A percentile compares a stretch with the other conserved stretches of the same genome.
These are phyloP conservation scores for Cymbidium sinense DNA, from an alignment of 106 monocot species.

Conservation along the genomic window DNA sequence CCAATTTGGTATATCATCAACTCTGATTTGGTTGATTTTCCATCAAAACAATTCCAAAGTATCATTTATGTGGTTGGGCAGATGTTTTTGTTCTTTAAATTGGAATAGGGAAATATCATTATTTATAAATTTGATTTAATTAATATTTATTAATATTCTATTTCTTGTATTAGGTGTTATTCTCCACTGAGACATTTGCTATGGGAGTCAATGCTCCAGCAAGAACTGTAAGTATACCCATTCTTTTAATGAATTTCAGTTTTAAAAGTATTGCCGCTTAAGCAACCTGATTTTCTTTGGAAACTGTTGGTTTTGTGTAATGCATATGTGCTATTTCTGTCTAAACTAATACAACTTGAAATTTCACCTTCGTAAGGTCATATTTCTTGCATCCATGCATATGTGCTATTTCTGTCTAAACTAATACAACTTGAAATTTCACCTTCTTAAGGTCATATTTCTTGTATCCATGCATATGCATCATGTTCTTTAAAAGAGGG, in stretches of 20 bases:
- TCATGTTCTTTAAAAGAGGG: no score
- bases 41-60: background rate
- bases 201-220: slow-evolving; percentile 33
- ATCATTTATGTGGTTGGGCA: background rate
- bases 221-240: slow-evolving; percentile 20
- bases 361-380: no score
- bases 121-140: background rate
- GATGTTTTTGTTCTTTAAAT: background rate
- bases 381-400: no score
- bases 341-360: no score
- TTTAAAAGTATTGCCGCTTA: background rate
- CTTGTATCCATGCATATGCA: no score
- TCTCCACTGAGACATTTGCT: slow-evolving; percentile 30
- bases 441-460: no score
- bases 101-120: background rate
- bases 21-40: no score
- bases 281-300: background rate
- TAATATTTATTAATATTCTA: background rate
- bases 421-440: no score
- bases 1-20: no score
- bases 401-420: no score
- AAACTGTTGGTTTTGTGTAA: no score
- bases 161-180: slow-evolving; percentile 15
- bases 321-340: no score
- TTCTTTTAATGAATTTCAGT: background rate